These are phyloP conservation scores for Tetrapisispora arboricola DNA, from an alignment of 805 yeast genomes.

Conservation along the genomic window DNA sequence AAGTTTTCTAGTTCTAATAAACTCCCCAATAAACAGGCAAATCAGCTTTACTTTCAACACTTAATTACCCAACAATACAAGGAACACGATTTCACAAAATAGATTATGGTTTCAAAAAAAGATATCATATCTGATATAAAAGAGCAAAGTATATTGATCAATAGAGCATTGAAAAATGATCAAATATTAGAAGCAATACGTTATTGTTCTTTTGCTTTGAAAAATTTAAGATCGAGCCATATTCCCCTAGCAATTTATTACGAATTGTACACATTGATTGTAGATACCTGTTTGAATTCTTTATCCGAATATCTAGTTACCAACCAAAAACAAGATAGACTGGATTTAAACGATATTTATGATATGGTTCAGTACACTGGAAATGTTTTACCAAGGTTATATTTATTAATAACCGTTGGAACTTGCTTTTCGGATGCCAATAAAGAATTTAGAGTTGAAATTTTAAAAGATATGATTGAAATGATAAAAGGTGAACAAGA, in stretches of 20 bases:
- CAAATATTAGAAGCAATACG: conserved; percentile 79
- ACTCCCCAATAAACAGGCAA: no score
- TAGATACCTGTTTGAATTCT: conserved; percentile 60
- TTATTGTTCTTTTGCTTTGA: conserved; percentile 72
- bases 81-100: no score
- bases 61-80: no score
- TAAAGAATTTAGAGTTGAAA: conserved; percentile 73
- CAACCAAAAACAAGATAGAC: conserved; percentile 51
- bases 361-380: conserved; percentile 95
- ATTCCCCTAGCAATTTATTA: conserved; percentile 87
- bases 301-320: conserved; percentile 56
- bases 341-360: conserved; percentile 73
- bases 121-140: conserved; percentile 33
- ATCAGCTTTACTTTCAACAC: no score
- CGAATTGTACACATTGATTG: conserved; percentile 75
- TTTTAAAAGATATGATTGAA: conserved; percentile 92
- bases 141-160: conserved; percentile 68
- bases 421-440: conserved; percentile 71
- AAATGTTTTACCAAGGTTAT: conserved; percentile 82
- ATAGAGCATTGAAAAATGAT: conserved; percentile 56
- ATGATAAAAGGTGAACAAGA: conserved; percentile 97
- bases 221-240: conserved; percentile 65
- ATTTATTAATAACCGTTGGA: conserved; percentile 92
- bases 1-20: no score
- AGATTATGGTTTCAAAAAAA: conserved; percentile 1